Base-by-base conservation (phyloP, 1,284 basidiomycete species). In the Tilletia setariae region DNA sequence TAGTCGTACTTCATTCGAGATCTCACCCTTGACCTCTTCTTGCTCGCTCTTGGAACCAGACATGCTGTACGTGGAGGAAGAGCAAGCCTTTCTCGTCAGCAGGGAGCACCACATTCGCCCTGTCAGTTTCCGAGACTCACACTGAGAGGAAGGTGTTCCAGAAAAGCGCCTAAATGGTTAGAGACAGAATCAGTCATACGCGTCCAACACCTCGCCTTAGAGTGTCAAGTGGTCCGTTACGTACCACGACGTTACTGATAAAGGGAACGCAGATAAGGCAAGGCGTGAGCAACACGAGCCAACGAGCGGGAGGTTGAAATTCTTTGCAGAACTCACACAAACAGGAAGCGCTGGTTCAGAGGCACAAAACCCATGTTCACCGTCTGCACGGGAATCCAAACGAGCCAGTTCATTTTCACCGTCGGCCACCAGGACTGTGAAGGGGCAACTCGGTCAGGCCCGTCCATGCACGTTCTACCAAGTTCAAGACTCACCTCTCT, bases 61-160 rank as follows among this genome's bases (percentile, higher is more conserved):
- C 46, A 49, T 49, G 4, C 19, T n/a, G 19, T n/a, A n/a, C 19
- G 4, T 7, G 23, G 32, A 11, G 8, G 30, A 63, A 40, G 30
- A n/a, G 19, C n/a, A 40, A 63, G 30, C 11, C 2, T 40, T 25
- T 40, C 28, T 13, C 13, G 61, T 19, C 2, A 9, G 32, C 30
- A 21, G 2, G n/a, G 30, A 21, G n/a, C 19, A 19, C 6, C 6
- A 25, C 25, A 25, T 23, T 6, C 9, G 25, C 56, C 7, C 9
- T 11, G 56, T 23, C 4, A 4, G 6, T 23, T 6, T 21, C 11
- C n/a, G 7, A 21, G 28, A 63, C 61, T 30, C 23, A 63, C 61
- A 77, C 70, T 9, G 71, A 71, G 11, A 79, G 66, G 68, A 77
- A 79, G 6, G 78, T 79, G 66, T 79, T 79, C 77, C 77, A 77